Evolutionary conservation across 23 red algal species (phyloP).

Genomic region (Gracilaria vermiculophylla): DNA sequence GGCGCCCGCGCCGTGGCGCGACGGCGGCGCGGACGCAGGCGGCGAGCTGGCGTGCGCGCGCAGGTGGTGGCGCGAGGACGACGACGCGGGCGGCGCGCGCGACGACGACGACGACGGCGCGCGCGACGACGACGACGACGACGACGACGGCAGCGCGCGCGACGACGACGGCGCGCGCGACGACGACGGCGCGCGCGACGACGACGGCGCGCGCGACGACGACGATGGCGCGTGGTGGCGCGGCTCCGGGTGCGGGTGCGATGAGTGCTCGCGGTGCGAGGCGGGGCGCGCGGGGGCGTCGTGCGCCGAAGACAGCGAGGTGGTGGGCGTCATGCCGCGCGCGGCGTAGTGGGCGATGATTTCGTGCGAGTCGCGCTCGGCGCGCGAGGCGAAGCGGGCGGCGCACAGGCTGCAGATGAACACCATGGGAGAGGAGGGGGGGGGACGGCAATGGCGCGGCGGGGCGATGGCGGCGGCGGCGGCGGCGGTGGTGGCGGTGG

Average conservation of each 20-base stretch:
- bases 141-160: too few species aligned
- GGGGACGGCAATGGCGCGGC: not conserved
- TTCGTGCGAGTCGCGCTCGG: not conserved
- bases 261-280: not conserved
- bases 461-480: not conserved
- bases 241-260: not conserved
- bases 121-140: not conserved
- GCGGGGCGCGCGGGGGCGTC: not conserved
- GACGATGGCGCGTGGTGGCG: not conserved
- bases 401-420: not conserved
- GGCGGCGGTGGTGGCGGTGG: not conserved
- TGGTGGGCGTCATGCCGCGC: constrained; percentile 6
- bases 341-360: not conserved
- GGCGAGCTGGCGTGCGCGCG: not conserved
- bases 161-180: not conserved
- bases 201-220: not conserved
- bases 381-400: not conserved
- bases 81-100: too few species aligned
- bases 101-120: not conserved
- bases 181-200: not conserved
- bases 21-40: not conserved
- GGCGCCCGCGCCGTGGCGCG: too few species aligned
- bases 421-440: not conserved
- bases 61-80: not conserved
- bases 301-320: not conserved